Evolutionary conservation across 1,284 basidiomycete genomes (phyloP), one percentile per base, ranked within the genome.

Genomic region (Trichosporon asahii): DNA sequence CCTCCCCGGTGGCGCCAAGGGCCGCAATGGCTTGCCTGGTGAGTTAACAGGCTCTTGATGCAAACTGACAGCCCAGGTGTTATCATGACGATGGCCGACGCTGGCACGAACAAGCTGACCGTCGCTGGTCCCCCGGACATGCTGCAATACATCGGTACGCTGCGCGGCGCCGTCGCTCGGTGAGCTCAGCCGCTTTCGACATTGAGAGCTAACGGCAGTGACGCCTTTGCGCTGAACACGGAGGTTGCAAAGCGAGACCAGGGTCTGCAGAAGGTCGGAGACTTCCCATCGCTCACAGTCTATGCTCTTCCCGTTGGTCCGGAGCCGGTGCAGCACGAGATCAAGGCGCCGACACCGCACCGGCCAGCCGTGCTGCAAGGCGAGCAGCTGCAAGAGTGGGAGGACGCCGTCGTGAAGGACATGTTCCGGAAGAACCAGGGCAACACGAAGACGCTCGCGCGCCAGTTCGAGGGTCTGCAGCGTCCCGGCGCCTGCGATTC

Each of bases 81-180:
- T 18, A 78, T 94, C 57, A 94, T 96, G 93, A 89, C 89, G 1
- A 85, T 91, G 71, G 91, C 92, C 5, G 94, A 95, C 81, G 87
- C 88, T 1, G 87, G 87, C 0, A 87, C 89, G 46, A 82, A 84
- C 29, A 84, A 86, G 53, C 69, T 95, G 40, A 83, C 88, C 31
- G 78, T 95, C 23, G 84, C 88, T 37, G 94, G 93, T 5, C 93
- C 93, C 0, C 86, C 86, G 7, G 92, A 91, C 27, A 81, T 91
- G 23, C 80, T 86, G 23, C 91, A 94, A 77, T 87, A 86, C 66
- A 78, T 95, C 46, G 91, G 91, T 14, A 88, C 91, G 1, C 89
- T 84, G 66, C 77, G 85, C 23, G 73, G 75, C 8, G 80, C 79
- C 2, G 74, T 78, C 2, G 63, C 71, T 21, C 71, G 78, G 76